These are phyloP conservation scores for Eucalyptus marginata DNA, from an alignment of 345 rosid genomes.

Conservation along the genomic window DNA sequence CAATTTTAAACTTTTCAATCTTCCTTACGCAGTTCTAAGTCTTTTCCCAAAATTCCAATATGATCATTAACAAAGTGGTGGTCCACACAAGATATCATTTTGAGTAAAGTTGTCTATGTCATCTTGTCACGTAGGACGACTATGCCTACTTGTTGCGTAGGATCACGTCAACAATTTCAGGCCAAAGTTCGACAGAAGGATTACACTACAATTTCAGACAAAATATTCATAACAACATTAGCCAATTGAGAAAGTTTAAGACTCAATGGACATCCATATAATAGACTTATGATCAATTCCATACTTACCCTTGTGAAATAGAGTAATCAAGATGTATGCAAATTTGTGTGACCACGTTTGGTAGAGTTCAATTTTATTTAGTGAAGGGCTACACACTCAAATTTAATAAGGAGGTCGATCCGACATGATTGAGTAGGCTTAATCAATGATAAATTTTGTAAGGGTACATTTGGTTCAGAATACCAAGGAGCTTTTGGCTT, in stretches of 20 bases:
- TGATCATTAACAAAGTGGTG: too few species aligned
- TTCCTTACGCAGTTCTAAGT: fast-evolving
- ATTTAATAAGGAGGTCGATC: background rate
- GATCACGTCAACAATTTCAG: background rate
- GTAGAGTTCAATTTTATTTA: background rate
- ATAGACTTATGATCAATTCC: background rate
- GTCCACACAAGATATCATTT: background rate
- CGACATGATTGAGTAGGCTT: background rate
- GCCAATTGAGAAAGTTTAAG: background rate
- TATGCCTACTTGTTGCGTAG: background rate
- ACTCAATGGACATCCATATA: background rate
- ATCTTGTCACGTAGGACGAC: background rate
- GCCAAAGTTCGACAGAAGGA: background rate
- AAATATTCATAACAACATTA: background rate
- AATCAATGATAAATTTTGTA: background rate
- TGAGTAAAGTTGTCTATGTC: background rate
- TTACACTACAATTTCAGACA: background rate
- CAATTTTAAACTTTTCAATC: background rate
- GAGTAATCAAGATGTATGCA: background rate
- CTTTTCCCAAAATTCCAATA: too few species aligned
- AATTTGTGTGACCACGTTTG: background rate
- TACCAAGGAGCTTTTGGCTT: too few species aligned
- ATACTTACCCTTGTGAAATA: background rate
- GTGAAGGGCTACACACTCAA: background rate
- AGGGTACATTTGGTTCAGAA: too few species aligned